Conservation (phyloP, 208 protist genomes). For the Leishmania lainsoni region DNA sequence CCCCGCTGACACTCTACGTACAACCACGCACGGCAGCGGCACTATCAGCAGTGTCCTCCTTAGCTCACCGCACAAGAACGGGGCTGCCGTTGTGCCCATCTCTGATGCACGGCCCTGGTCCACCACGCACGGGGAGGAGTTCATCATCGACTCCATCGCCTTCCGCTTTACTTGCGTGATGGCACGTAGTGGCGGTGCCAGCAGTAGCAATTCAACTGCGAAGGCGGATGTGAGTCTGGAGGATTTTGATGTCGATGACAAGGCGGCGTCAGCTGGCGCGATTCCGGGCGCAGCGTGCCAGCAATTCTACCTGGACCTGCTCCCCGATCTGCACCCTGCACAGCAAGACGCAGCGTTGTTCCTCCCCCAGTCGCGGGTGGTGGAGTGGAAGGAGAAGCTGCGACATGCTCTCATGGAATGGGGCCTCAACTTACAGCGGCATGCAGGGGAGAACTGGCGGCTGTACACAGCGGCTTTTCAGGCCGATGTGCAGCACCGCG, state of each 20-base stretch:
- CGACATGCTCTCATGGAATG: constrained; percentile 44
- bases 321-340: constrained; percentile 37
- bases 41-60: too few species aligned
- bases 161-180: constrained; percentile 26
- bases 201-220: neutral
- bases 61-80: neutral
- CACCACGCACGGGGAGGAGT: constrained; percentile 21
- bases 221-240: neutral
- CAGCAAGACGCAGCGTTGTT: constrained; percentile 31
- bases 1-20: neutral
- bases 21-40: neutral
- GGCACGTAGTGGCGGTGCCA: constrained; percentile 4
- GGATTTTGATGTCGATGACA: neutral
- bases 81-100: too few species aligned
- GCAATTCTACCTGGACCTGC: constrained; percentile 37
- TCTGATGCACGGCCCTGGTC: constrained; percentile 6
- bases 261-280: neutral
- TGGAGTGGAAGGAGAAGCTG: constrained; percentile 38
- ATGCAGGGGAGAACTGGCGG: constrained; percentile 33
- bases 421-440: constrained; percentile 41
- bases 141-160: constrained; percentile 12
- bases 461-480: constrained; percentile 33
- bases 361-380: constrained; percentile 43
- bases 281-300: constrained; percentile 6
- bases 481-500: constrained; percentile 51